Percentiles rank a stretch among this genome's conserved stretches.
phyloP scores from a whole-genome alignment of 768 basidiomycete species.

The Leucocoprinus birnbaumii region DNA sequence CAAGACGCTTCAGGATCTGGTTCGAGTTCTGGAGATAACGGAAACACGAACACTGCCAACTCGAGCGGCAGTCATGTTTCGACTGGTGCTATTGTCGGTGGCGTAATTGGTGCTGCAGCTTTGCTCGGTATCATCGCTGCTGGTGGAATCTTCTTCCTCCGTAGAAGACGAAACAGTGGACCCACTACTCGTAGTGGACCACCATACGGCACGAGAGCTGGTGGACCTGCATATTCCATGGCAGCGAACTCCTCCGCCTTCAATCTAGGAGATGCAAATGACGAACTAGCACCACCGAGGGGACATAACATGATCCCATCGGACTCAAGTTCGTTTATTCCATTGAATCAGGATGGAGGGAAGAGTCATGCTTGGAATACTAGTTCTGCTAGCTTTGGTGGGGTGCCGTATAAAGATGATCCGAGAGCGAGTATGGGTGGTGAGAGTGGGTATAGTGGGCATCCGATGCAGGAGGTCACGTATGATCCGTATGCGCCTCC shows the following conservation, averaged over 20 bases:
- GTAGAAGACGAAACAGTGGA: constrained; percentile 8
- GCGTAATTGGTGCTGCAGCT: constrained; percentile 50
- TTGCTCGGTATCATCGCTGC: constrained; percentile 42
- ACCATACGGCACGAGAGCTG: constrained; percentile 22
- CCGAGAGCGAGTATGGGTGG: constrained; percentile 22
- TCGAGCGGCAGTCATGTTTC: constrained; percentile 21
- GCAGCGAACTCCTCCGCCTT: constrained; percentile 13
- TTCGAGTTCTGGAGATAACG: constrained; percentile 6
- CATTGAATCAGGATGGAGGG: constrained; percentile 66
- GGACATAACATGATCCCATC: constrained; percentile 24
- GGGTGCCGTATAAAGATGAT: constrained; percentile 5
- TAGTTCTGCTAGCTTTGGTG: constrained; percentile 45
- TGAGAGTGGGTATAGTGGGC: background rate
- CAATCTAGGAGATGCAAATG: background rate
- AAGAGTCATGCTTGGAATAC: constrained; percentile 55
- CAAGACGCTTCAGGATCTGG: constrained; percentile 32
- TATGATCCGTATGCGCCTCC: constrained; percentile 36
- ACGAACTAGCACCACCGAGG: constrained; percentile 17
- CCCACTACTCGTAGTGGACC: background rate
- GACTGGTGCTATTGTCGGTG: constrained; percentile 45
- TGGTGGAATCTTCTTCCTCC: constrained; percentile 14
- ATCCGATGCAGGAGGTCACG: constrained; percentile 15
- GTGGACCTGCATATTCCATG: constrained; percentile 24
- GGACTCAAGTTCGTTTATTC: constrained; percentile 69
- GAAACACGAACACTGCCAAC: constrained; percentile 9